Evolutionary conservation across 164 flowering plant species (phyloP).

Genomic region (Aristolochia californica): DNA sequence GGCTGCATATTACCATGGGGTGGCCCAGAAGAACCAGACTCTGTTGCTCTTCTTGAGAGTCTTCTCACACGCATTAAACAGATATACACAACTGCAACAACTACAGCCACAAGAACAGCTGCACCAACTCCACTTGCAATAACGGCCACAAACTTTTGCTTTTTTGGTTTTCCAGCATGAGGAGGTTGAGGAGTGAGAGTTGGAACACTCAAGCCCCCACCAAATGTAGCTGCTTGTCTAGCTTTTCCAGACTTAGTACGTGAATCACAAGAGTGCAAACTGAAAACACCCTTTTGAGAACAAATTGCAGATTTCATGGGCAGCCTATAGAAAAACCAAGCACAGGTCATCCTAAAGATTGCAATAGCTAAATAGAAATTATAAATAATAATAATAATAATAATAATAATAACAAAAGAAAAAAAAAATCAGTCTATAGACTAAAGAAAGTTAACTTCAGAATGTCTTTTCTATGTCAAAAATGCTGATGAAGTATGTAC

Average conservation of each 20-base stretch:
- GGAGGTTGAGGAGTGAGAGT: conserved; percentile 23
- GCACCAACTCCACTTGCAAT: conserved; percentile 27
- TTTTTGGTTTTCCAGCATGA: conserved; percentile 18
- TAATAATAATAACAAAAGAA: no score
- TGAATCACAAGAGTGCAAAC: conserved; percentile 11
- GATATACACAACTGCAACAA: conserved; percentile 23
- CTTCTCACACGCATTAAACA: conserved; percentile 33
- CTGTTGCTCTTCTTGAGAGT: conserved; percentile 24
- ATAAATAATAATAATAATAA: no score
- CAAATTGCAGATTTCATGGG: conserved; percentile 9
- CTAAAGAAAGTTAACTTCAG: no score
- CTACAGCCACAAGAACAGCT: conserved; percentile 24
- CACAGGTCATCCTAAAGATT: not conserved
- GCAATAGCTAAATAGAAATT: no score
- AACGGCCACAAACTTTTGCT: conserved; percentile 22
- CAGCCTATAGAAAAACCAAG: conserved; percentile 16
- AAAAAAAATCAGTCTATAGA: no score
- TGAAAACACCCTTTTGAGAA: conserved; percentile 10
- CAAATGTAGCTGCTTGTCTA: conserved; percentile 14
- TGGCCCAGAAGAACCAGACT: conserved; percentile 30
- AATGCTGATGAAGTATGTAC: no score
- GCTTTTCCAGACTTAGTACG: conserved; percentile 16
- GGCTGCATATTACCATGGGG: conserved; percentile 20
- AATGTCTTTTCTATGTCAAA: no score
- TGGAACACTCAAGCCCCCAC: conserved; percentile 23